Conservation (phyloP, 768 basidiomycete genomes). For the Antrodiella citrinella region DNA sequence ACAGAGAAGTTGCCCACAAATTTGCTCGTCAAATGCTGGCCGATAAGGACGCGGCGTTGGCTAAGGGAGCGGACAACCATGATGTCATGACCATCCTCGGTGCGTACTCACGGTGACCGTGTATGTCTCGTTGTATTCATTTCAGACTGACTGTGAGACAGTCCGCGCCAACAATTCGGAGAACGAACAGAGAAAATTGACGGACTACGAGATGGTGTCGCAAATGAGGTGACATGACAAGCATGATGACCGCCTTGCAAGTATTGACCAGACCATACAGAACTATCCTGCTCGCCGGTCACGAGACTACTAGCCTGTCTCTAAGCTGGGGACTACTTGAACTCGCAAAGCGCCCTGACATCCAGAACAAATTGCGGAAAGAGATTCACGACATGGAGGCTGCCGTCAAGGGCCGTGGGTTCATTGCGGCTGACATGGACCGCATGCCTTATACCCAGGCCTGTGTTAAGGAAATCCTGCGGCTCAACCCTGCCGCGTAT, state of each 20-base stretch:
- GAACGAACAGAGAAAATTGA: slow-evolving; percentile 31
- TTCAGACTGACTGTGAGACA: no score
- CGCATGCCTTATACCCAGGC: not conserved
- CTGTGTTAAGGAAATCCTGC: not conserved
- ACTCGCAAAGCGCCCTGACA: slow-evolving; percentile 46
- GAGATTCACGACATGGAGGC: slow-evolving; percentile 20
- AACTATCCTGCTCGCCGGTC: slow-evolving; percentile 22
- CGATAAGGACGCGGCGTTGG: slow-evolving; percentile 39
- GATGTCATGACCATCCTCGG: slow-evolving; percentile 54
- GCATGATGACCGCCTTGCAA: not conserved
- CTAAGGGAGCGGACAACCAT: slow-evolving; percentile 39
- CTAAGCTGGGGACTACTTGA: slow-evolving; percentile 57
- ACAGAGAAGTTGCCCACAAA: slow-evolving; percentile 15
- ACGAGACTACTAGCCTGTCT: slow-evolving; percentile 56
- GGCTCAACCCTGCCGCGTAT: slow-evolving; percentile 24
- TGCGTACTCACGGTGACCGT: slow-evolving; percentile 24
- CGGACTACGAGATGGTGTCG: slow-evolving; percentile 20
- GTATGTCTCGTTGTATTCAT: no score
- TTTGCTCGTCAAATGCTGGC: slow-evolving; percentile 40
- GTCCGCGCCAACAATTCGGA: slow-evolving; percentile 50
- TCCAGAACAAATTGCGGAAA: slow-evolving; percentile 24
- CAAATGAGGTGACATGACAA: slow-evolving; percentile 19
- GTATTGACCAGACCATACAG: no score
- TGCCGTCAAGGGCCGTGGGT: slow-evolving; percentile 15
- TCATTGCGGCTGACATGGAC: slow-evolving; percentile 5